phyloP scores from a whole-genome alignment of 2,329 filamentous ascomycete genomes.

The Aspergillus spinulosporus region DNA sequence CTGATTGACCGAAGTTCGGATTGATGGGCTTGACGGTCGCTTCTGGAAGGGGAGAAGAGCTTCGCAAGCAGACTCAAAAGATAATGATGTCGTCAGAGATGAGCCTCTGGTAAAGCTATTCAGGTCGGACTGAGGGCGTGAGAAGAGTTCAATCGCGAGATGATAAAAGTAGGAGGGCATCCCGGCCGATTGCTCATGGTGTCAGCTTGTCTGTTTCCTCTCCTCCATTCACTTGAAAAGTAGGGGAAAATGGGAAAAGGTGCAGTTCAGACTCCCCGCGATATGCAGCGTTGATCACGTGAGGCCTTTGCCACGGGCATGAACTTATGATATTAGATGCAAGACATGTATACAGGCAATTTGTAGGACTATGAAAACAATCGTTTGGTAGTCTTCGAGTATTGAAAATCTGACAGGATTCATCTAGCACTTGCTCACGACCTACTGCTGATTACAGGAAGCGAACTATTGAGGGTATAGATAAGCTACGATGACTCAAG shows the following conservation, averaged over 20 bases:
- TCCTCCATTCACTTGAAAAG: neutral
- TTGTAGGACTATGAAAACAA: neutral
- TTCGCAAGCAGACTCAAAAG: conserved; percentile 39
- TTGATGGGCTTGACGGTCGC: conserved; percentile 23
- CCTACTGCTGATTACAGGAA: neutral
- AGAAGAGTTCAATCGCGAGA: conserved; percentile 60
- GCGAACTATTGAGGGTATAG: neutral
- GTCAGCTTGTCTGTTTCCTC: conserved; percentile 11
- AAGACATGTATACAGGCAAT: too few relatives aligned
- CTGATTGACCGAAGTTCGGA: conserved; percentile 14
- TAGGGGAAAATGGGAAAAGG: neutral
- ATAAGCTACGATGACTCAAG: too few relatives aligned
- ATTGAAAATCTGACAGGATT: too few relatives aligned
- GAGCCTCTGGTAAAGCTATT: conserved; percentile 15
- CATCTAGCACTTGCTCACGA: too few relatives aligned
- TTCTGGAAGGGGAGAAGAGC: conserved; percentile 40
- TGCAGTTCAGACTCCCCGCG: neutral
- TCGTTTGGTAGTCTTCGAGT: neutral
- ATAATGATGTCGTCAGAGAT: conserved; percentile 25
- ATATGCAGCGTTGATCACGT: neutral
- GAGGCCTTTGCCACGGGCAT: neutral
- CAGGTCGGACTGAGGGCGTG: conserved; percentile 31
- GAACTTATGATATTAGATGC: too few relatives aligned
- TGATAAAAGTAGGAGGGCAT: conserved; percentile 67
- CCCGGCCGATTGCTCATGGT: conserved; percentile 38